Conservation (phyloP, 352 stramenopile genomes). For the Phytophthora fragariaefolia region DNA sequence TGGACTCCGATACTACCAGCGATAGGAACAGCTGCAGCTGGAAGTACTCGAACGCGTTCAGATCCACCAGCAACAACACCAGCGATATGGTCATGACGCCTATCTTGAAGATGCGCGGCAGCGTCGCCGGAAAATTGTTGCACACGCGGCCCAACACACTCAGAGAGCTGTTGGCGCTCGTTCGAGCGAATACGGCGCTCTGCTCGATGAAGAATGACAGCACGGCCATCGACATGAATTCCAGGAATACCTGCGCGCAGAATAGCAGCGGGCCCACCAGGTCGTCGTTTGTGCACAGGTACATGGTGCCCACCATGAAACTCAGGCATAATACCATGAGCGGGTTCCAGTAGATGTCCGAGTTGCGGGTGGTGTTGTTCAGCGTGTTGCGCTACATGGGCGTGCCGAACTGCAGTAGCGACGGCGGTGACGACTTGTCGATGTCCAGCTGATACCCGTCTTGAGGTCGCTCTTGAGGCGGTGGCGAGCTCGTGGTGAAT, state of each 20-base stretch:
- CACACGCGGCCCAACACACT: no score
- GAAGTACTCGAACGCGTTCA: no score
- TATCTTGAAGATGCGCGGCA: no score
- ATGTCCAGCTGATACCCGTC: conserved; percentile 30
- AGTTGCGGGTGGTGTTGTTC: not conserved
- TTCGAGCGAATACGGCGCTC: no score
- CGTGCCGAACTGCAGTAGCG: conserved; percentile 48
- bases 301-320: not conserved
- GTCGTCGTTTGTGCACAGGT: not conserved
- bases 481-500: conserved; percentile 14
- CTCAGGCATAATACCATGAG: not conserved
- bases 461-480: conserved; percentile 26
- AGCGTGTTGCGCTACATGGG: conserved; percentile 38
- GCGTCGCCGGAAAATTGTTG: no score
- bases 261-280: not conserved
- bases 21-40: no score
- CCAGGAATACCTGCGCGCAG: not conserved
- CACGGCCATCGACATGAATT: not conserved
- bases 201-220: not conserved
- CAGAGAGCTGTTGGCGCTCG: no score
- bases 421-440: conserved; percentile 29
- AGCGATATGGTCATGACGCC: no score
- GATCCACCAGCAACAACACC: no score
- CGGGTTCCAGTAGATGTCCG: not conserved
- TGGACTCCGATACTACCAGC: no score